Evolutionary conservation across 176 grass and related monocot genomes (phyloP).

Genomic region (Oryza meyeriana): DNA sequence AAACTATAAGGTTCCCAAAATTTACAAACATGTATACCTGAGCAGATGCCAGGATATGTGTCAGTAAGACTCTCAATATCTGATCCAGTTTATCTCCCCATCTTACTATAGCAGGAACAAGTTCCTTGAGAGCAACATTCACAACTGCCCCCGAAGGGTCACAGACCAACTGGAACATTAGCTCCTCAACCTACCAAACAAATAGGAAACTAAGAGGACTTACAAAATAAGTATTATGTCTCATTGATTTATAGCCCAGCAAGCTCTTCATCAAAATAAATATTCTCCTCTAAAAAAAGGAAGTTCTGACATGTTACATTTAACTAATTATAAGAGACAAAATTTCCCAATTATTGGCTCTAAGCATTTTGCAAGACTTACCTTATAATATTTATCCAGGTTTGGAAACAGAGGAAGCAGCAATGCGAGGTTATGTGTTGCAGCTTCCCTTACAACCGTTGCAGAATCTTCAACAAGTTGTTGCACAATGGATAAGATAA

Average conservation of each 20-base stretch:
- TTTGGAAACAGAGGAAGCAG: conserved; percentile 93
- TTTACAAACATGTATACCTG: conserved; percentile 51
- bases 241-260: conserved; percentile 13
- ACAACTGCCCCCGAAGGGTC: conserved; percentile 89
- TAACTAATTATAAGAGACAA: conserved; percentile 47
- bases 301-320: conserved; percentile 36
- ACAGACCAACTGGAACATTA: conserved; percentile 91
- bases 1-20: conserved; percentile 30
- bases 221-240: conserved; percentile 27
- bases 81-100: conserved; percentile 97
- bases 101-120: conserved; percentile 81
- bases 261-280: conserved; percentile 23
- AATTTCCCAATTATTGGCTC: conserved; percentile 45
- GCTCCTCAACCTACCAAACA: conserved; percentile 82
- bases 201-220: conserved; percentile 33
- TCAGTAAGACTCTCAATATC: conserved; percentile 72
- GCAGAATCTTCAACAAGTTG: conserved; percentile 95
- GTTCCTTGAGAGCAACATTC: conserved; percentile 77
- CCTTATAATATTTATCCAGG: conserved; percentile 94
- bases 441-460: conserved; percentile 86
- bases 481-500: conserved; percentile 98
- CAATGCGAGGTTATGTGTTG: conserved; percentile 83
- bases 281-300: background rate
- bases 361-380: conserved; percentile 56
- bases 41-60: conserved; percentile 80